Evolutionary conservation across 768 basidiomycete genomes (phyloP), one percentile per base, ranked within the genome.

Genomic region (Ephemerocybe angulata): DNA sequence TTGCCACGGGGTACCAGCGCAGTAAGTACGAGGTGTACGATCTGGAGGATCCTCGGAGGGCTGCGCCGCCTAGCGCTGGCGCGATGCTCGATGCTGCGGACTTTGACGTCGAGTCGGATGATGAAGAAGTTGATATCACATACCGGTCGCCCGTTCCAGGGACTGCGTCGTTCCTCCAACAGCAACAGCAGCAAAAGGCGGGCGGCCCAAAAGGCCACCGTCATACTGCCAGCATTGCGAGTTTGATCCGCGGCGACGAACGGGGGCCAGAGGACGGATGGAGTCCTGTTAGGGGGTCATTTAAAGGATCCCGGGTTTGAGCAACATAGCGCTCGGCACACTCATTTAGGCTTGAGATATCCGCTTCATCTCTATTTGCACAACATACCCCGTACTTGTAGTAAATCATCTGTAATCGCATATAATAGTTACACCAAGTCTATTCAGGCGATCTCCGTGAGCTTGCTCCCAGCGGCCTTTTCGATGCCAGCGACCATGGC

Each of bases 151-250:
- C 87, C 1, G 72, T 80, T 5, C 76, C 75, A 0, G 72, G 67
- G 38, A 65, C 64, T 15, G 67, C 70, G 22, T 12, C 57, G n/a
- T 42, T 35, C 10, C 17, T 35, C 17, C 33, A 8, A 35, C 33
- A 35, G 33, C 33, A 35, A 35, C 10, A 8, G 33, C 33, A 35
- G n/a, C 63, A 64, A 44, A 61, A 58, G n/a, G 43, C 57, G 27
- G 52, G 42, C n/a, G n/a, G n/a, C n/a, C n/a, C n/a, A 43, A 63
- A 49, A 38, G 54, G 54, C 28, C 90, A 92, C 67, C 72, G 81
- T 31, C 90, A 92, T 65, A 92, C 90, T 1, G 90, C 90, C 21
- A 90, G 87, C 59, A 93, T 93, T 58, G 88, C 86, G 12, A 90
- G 88, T 64, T 69, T 92, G 56, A 90, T 92, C 52, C 76, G 88